phyloP scores from a whole-genome alignment of 495 filamentous ascomycete species.

The Amniculicola lignicola region DNA sequence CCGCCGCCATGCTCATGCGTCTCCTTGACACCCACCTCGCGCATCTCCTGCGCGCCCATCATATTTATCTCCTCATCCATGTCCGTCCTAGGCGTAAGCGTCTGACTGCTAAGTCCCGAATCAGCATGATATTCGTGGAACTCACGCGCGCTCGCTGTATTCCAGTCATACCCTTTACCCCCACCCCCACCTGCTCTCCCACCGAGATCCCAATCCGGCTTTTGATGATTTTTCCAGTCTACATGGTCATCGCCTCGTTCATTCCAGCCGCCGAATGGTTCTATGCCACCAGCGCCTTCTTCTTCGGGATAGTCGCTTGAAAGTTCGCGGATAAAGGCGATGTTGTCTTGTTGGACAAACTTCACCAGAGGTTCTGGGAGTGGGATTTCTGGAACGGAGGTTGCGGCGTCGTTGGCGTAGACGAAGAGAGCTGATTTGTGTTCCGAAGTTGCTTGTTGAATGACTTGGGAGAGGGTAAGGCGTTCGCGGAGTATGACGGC shows the following conservation, averaged over 20 bases:
- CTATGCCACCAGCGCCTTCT: background rate
- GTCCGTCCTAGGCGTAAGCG: slow-evolving; percentile 31
- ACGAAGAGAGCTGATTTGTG: slow-evolving; percentile 23
- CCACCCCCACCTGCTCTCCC: too few relatives aligned
- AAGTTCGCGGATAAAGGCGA: slow-evolving; percentile 19
- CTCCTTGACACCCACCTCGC: slow-evolving; percentile 8
- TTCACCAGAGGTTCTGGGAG: slow-evolving; percentile 10
- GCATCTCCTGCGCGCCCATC: slow-evolving; percentile 20
- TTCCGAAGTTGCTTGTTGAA: slow-evolving; percentile 25
- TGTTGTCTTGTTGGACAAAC: slow-evolving; percentile 28
- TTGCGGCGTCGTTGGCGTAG: slow-evolving; percentile 31
- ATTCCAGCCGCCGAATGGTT: slow-evolving; percentile 6
- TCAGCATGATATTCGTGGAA: slow-evolving; percentile 8
- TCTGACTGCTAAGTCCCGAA: slow-evolving; percentile 15
- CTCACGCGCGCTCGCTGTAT: slow-evolving; percentile 3
- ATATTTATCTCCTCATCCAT: slow-evolving; percentile 3
- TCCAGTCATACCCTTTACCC: too few relatives aligned
- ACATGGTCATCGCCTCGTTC: background rate
- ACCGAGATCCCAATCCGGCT: background rate
- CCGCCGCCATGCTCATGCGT: slow-evolving; percentile 25
- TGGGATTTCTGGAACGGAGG: background rate
- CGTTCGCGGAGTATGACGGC: slow-evolving; percentile 16
- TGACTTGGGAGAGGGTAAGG: slow-evolving; percentile 8
- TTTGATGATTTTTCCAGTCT: background rate
- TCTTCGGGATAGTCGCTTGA: background rate